Conservation (phyloP, 257 asterid species). For the Nicotiana noctiflora region DNA sequence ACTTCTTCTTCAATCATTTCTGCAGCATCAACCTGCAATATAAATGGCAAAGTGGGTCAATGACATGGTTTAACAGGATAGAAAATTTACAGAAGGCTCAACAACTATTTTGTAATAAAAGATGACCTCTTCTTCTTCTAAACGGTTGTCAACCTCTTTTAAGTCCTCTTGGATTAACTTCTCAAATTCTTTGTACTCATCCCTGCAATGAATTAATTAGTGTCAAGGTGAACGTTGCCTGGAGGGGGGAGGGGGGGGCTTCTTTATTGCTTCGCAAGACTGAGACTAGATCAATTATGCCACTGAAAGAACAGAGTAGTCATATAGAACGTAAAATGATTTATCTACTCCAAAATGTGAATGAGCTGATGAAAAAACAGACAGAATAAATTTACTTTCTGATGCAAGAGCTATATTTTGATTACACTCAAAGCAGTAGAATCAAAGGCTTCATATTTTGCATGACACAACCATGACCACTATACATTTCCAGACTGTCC, state of each 20-base stretch:
- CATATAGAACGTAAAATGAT: background rate
- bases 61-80: background rate
- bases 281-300: background rate
- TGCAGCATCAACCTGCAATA: slow-evolving; percentile 82
- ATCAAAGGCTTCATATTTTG: background rate
- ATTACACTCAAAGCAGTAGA: background rate
- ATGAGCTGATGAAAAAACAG: background rate
- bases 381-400: background rate
- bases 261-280: background rate
- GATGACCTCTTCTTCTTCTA: slow-evolving; percentile 98
- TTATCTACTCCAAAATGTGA: background rate
- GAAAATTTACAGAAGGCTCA: background rate
- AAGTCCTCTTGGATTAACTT: slow-evolving; percentile 83
- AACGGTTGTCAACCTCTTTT: slow-evolving; percentile 62
- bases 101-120: slow-evolving; percentile 2
- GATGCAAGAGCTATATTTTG: background rate
- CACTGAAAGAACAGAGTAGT: background rate
- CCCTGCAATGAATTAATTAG: slow-evolving; percentile 36
- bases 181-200: slow-evolving; percentile 93
- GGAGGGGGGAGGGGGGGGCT: background rate
- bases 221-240: background rate
- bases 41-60: slow-evolving; percentile 15
- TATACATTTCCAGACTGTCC: background rate
- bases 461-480: background rate
- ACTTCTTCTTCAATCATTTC: slow-evolving; percentile 86